Evolutionary conservation across 2,329 filamentous ascomycete species (phyloP), one percentile per base, ranked within the genome.

Genomic region (Exophiala dermatitidis): DNA sequence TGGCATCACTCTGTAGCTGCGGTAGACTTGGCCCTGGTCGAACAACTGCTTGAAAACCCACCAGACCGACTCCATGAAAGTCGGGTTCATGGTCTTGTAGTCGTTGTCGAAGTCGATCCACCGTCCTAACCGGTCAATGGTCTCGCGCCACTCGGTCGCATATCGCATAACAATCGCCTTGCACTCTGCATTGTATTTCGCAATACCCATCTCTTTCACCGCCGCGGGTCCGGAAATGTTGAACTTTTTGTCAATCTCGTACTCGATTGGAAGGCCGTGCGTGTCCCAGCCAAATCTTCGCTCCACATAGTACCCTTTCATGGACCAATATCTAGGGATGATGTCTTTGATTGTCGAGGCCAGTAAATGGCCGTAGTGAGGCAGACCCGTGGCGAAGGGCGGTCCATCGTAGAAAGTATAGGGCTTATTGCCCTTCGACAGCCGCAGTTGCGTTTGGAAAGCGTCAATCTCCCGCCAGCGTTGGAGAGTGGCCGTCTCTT

Each of bases 21-120:
- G 85, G 67, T 95, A 95, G 48, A 95, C 88, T 57, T 84, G 77
- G 54, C 83, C 85, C 71, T 94, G 90, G 63, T 91, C 85, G 68
- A 86, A 90, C 29, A 95, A 76, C 67, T 89, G 82, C 74, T 90
- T 91, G 76, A 94, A 94, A 4, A 90, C 86, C 89, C 89, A 95
- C 89, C 89, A 95, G 62, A 86, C 82, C 0, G 84, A 84, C 73
- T 95, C 89, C 89, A 95, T 95, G 72, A 90, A 95, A 29, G 75
- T 85, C 10, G 84, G 78, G 67, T 95, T 84, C 88, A 95, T 93
- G 42, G 87, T 93, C 83, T 94, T 94, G 76, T 93, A 94, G 69
- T 94, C 87, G 62, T 91, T 90, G 71, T 95, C 89, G 64, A 95
- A 94, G 70, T 95, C 89, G 62, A 95, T 90, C 89, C 89, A 95